A percentile compares a stretch with the other conserved stretches of the same genome.
Evolutionary conservation across 805 yeast species (phyloP).

Genomic region (Hanseniaspora lachancei): DNA sequence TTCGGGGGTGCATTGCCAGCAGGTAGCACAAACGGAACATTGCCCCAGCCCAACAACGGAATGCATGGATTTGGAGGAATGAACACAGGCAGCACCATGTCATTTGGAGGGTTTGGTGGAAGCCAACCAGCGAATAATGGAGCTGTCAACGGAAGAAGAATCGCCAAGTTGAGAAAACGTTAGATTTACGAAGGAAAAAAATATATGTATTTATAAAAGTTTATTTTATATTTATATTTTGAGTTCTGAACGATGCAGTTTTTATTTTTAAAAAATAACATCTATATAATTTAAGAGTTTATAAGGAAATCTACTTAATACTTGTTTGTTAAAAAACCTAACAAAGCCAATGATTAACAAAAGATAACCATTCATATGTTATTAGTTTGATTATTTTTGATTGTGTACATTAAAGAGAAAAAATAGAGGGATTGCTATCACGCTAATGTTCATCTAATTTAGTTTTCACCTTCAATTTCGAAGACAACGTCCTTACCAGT

Average conservation of each 20-base stretch:
- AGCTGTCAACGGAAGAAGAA: constrained; percentile 13
- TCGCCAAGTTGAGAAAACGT: constrained; percentile 11
- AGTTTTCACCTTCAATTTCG: constrained; percentile 59
- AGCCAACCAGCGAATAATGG: constrained; percentile 8
- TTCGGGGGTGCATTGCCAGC: constrained; percentile 21
- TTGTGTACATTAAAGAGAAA: not conserved
- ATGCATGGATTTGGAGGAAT: not conserved
- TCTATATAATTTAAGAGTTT: constrained; percentile 9
- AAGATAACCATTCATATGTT: not conserved
- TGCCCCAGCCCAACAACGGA: not conserved
- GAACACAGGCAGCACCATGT: constrained; percentile 10
- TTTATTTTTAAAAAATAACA: constrained; percentile 5
- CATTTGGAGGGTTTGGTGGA: constrained; percentile 12
- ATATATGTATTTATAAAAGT: too few relatives aligned
- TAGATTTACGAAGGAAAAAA: not conserved
- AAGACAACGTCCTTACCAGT: constrained; percentile 99
- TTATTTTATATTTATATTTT: not conserved
- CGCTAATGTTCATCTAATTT: constrained; percentile 14
- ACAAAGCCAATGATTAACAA: not conserved
- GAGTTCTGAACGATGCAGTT: not conserved
- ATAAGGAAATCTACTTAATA: not conserved
- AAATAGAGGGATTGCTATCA: too few relatives aligned
- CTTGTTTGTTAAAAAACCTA: not conserved
- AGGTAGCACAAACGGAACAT: not conserved
- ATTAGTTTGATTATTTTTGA: not conserved